Conservation (phyloP, 208 protist genomes). For the Acanthamoeba divionensis region DNA sequence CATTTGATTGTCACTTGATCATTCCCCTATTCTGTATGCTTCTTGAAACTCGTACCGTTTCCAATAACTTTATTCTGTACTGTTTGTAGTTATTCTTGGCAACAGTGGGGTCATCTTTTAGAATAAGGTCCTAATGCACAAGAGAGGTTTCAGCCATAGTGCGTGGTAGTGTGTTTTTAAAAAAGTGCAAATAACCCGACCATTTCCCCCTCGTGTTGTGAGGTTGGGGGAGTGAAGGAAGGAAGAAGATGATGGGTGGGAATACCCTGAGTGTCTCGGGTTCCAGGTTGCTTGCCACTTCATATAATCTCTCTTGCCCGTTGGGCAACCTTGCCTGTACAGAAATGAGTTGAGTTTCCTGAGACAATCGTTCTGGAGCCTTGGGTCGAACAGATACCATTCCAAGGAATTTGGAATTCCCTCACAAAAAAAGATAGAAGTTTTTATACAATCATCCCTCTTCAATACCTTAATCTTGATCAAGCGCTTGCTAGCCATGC, state of each 20-base stretch:
- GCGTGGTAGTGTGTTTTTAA: neutral
- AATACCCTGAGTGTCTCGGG: neutral
- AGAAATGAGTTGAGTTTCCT: no score
- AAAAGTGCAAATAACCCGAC: neutral
- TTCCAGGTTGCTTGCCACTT: neutral
- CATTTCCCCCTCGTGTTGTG: neutral
- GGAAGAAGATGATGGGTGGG: neutral
- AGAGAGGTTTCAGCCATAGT: neutral
- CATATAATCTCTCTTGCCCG: neutral
- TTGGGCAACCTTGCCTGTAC: neutral
- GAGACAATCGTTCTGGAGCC: no score
- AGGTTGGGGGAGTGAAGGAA: neutral
- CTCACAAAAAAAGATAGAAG: no score
- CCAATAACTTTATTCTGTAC: neutral
- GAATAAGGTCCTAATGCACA: neutral
- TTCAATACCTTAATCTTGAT: no score
- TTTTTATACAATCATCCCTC: no score
- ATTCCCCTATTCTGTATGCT: neutral
- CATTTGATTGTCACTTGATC: neutral
- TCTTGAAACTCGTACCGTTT: neutral
- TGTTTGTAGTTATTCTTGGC: neutral
- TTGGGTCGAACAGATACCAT: no score
- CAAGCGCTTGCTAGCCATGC: no score
- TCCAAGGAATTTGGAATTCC: no score
- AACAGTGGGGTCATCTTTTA: neutral